Evolutionary conservation across 2,329 filamentous ascomycete genomes (phyloP), one percentile per base, ranked within the genome.

Genomic region (Penicillium sp.): DNA sequence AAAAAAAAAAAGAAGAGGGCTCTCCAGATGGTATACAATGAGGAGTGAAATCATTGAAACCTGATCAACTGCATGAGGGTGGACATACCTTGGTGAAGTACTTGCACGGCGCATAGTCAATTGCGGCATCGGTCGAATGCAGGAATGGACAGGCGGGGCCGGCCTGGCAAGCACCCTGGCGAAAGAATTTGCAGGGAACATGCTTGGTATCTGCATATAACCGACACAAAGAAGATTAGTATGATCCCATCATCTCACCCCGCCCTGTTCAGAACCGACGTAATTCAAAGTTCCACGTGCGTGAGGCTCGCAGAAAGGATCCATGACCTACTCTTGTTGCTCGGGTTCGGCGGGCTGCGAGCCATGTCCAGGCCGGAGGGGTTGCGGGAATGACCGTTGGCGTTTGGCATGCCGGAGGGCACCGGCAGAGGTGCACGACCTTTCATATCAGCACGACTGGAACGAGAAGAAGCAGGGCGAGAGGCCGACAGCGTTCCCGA

Each of bases 121-220:
- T 81, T 36, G 90, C 82, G 28, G 84, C 80, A 66, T 93, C 88
- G 55, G 93, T 83, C 55, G 94, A 91, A 73, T 98, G 93, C 62
- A 90, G 88, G 73, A 97, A 98, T 36, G 93, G 93, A 74, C 93
- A 98, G 57, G 90, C 89, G 68, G 87, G 88, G 60, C 93, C 93
- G 49, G 93, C 93, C 78, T 97, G 91, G 71, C 93, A 98, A 63
- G 89, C 84, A 68, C 91, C 90, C 75, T 95, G 89, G 46, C 90
- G 85, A 73, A 93, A 98, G 85, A 98, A 98, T 78, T 97, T 97
- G 86, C 93, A 98, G 35, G 93, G 93, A 39, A 98, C 93, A 75
- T 97, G 93, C 53, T 90, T 86, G 13, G 93, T 95, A 71, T 95
- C 91, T 96, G 54, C 43, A 43, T 18, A 43, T 29, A 34, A 12